Base-by-base conservation (phyloP, 495 filamentous ascomycete genomes). In the Aspergillus nidulans region DNA sequence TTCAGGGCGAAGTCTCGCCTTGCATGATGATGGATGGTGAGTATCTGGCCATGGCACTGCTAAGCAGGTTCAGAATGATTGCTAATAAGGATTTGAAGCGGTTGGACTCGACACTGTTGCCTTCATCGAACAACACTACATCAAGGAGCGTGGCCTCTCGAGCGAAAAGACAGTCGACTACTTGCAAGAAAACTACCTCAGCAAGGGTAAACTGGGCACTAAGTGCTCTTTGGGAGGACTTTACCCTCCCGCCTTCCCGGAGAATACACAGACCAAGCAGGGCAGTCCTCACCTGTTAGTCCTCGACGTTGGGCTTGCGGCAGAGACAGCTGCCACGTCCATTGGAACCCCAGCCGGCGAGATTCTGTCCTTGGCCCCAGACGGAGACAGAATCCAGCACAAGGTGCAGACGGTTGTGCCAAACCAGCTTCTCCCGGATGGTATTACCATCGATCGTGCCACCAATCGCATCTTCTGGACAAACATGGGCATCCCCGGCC, bases 391-490 rank as follows among this genome's bases (percentile, higher is more conserved):
- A 16, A 59, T 55, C 8, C 64, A 65, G 39, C 45, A 63, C 38
- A 49, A 53, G 0, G 55, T 69, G 0, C 40, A 34, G 9, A 34
- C 4, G 9, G 30, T 81, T 1, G 53, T 69, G 2, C 55, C 58
- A 1, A 57, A 62, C 4, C 70, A 71, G 43, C 55, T 58, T n/a
- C 55, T 77, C 3, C 80, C 80, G 0, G 78, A 82, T 59, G 78
- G 78, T 0, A 72, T 81, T 23, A 78, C 71, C 25, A 52, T 79
- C 2, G 69, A 64, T 5, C 58, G 59, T 1, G 45, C 45, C 1
- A 62, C 54, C 0, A 69, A 68, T 18, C 64, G 69, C 0, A 69
- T 84, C n/a, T 80, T 77, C 67, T 82, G 78, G 79, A 78, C 77
- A 15, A 73, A 70, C 52, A 82, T 82, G 77, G 80, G 80, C 10